Evolutionary conservation across 2,329 filamentous ascomycete species (phyloP).

Genomic region (Venturia carpophila): DNA sequence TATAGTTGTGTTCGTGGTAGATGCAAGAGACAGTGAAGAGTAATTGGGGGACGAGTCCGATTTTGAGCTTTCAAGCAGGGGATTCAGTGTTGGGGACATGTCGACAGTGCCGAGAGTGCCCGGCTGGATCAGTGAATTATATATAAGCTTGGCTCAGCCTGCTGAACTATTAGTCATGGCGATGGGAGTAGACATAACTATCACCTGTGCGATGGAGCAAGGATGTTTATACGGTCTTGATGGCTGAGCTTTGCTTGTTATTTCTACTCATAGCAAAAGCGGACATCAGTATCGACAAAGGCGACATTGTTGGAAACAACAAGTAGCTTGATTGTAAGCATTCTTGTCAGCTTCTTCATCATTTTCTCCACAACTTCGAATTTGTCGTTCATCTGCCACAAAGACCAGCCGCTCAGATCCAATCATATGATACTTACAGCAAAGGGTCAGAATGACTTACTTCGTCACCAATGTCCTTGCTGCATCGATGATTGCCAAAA

Average conservation of each 20-base stretch:
- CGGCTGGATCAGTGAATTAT: too few species aligned
- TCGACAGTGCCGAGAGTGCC: not conserved
- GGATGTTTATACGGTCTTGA: not conserved
- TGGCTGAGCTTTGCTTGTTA: not conserved
- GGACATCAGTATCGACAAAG: not conserved
- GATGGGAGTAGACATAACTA: not conserved
- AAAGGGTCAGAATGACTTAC: constrained; percentile 23
- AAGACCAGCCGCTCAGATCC: not conserved
- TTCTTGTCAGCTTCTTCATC: constrained; percentile 22
- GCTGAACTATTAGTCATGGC: not conserved
- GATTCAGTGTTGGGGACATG: not conserved
- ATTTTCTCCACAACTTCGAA: constrained; percentile 26
- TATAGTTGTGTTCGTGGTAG: not conserved
- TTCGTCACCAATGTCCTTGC: constrained; percentile 29
- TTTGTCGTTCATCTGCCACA: not conserved
- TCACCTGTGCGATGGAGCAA: not conserved
- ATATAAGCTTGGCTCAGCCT: not conserved
- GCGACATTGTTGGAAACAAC: not conserved
- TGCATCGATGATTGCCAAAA: constrained; percentile 27
- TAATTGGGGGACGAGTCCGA: not conserved
- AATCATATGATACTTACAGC: not conserved
- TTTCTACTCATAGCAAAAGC: not conserved
- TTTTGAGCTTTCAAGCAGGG: not conserved
- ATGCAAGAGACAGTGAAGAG: not conserved
- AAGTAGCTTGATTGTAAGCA: constrained; percentile 20